Evolutionary conservation across 306 rosid genomes (phyloP).

Genomic region (Fragaria vesca): DNA sequence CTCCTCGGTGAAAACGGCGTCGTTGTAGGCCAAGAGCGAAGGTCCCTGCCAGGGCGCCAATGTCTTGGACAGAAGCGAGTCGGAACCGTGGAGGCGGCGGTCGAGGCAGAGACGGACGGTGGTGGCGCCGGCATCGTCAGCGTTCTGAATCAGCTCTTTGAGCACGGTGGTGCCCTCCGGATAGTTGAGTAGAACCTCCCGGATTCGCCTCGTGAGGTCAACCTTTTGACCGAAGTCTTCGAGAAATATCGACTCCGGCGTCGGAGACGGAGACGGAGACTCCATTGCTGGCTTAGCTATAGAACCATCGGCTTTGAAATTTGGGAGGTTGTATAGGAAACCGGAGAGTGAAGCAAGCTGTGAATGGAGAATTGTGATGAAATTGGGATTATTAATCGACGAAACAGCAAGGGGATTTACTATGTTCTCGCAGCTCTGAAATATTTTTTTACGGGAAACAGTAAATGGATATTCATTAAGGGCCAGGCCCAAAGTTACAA

Average conservation of each 20-base stretch:
- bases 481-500: no score
- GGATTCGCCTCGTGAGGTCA: conserved; percentile 92
- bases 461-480: no score
- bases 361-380: not conserved
- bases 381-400: not conserved
- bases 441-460: no score
- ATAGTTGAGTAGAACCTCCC: conserved; percentile 90
- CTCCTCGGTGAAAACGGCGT: conserved; percentile 83
- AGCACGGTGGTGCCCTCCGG: conserved; percentile 97
- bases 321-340: not conserved
- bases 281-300: conserved; percentile 27
- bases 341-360: not conserved
- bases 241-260: conserved; percentile 54
- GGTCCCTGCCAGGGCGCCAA: conserved; percentile 93
- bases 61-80: conserved; percentile 54
- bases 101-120: conserved; percentile 79
- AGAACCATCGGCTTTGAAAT: not conserved
- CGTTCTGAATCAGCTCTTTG: conserved; percentile 94
- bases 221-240: conserved; percentile 98
- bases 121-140: conserved; percentile 99
- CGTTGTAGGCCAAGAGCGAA: conserved; percentile 78
- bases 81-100: conserved; percentile 57
- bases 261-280: conserved; percentile 35
- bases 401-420: not conserved
- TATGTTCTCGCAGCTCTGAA: not conserved